These are phyloP conservation scores for Neonectria coccinea DNA, from an alignment of 2,329 filamentous ascomycete genomes.

Conservation along the genomic window DNA sequence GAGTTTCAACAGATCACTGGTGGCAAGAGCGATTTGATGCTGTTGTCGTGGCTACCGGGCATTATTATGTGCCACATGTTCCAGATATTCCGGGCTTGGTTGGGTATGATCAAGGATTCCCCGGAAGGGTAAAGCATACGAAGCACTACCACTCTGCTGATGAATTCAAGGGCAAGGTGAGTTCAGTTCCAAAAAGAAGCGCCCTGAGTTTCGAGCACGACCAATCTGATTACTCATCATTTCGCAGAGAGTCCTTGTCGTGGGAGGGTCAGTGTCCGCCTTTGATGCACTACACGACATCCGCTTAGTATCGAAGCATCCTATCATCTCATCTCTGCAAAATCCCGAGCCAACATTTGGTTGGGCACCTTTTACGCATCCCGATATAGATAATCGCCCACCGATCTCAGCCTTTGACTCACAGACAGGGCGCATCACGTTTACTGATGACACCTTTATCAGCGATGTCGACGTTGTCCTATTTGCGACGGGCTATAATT, in stretches of 20 bases:
- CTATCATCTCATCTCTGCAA: background rate
- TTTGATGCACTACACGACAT: background rate
- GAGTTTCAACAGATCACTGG: background rate
- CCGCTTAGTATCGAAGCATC: background rate
- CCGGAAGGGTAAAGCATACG: background rate
- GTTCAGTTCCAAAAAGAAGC: background rate
- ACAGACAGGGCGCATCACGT: background rate
- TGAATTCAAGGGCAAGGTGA: constrained; percentile 1
- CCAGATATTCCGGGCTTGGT: constrained; percentile 2
- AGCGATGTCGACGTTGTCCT: background rate
- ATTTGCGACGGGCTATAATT: background rate
- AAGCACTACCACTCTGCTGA: constrained; percentile 2
- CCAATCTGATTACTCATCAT: background rate
- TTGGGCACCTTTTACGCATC: background rate
- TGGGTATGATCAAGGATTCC: background rate
- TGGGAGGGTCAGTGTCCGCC: background rate
- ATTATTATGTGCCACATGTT: background rate
- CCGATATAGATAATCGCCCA: background rate
- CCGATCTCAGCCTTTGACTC: background rate
- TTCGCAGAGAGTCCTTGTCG: background rate
- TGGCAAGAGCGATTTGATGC: constrained; percentile 13
- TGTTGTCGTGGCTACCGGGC: constrained; percentile 1
- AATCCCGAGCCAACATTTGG: background rate
- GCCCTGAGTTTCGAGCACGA: no score
- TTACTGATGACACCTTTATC: background rate